Percentiles rank a stretch among this genome's conserved stretches.
Conservation (phyloP, 2,329 filamentous ascomycete genomes). For the Colletotrichum sp. region DNA sequence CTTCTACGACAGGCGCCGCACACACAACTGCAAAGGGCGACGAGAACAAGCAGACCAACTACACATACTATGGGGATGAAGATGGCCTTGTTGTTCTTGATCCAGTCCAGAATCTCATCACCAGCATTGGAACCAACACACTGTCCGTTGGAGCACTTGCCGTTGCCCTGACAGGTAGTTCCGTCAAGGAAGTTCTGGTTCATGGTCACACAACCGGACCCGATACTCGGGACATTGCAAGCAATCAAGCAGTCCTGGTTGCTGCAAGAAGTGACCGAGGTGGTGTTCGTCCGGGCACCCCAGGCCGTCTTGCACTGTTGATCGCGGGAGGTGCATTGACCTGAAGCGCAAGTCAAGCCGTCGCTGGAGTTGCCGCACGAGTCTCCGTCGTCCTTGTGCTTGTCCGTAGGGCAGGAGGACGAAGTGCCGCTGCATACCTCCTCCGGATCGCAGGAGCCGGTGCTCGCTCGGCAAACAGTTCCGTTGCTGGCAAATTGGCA, state of each 20-base stretch:
- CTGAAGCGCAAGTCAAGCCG: constrained; percentile 81
- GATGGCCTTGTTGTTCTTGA: constrained; percentile 76
- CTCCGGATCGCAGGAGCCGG: constrained; percentile 81
- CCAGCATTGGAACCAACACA: constrained; percentile 75
- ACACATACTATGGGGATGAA: constrained; percentile 80
- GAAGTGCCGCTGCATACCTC: constrained; percentile 80
- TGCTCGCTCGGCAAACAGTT: constrained; percentile 81
- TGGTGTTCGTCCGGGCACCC: constrained; percentile 74
- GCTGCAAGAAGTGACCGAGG: constrained; percentile 81
- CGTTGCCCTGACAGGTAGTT: constrained; percentile 81
- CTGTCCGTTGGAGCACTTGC: constrained; percentile 77
- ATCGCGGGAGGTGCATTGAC: constrained; percentile 92
- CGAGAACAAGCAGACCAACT: constrained; percentile 72
- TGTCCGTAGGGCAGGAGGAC: constrained; percentile 77
- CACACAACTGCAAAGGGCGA: constrained; percentile 70
- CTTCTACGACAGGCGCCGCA: constrained; percentile 42
- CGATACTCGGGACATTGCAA: constrained; percentile 75
- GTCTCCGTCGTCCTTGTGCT: constrained; percentile 71
- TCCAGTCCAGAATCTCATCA: constrained; percentile 77
- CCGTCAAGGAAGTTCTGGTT: constrained; percentile 95
- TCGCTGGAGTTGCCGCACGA: constrained; percentile 69
- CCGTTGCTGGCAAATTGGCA: constrained; percentile 72
- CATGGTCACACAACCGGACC: constrained; percentile 72
- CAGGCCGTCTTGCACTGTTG: constrained; percentile 87
- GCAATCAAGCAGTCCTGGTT: constrained; percentile 71